Conservation (phyloP, 116 monocot species). For the Zostera marina region DNA sequence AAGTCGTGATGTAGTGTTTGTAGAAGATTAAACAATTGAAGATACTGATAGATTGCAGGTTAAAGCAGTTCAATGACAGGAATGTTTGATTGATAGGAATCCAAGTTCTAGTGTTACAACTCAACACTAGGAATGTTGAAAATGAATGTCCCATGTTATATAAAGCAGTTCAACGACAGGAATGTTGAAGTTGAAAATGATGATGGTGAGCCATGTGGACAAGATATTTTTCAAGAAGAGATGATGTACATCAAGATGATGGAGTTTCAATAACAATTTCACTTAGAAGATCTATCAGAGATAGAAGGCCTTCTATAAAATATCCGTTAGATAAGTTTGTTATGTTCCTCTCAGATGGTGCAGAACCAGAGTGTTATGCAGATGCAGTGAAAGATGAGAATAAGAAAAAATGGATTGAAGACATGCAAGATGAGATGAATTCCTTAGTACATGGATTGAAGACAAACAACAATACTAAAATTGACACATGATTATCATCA, state of each 20-base stretch:
- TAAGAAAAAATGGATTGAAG: not conserved
- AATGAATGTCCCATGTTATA: no score
- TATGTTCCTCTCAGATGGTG: not conserved
- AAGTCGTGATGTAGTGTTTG: not conserved
- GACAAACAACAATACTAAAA: no score
- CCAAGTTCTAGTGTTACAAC: not conserved
- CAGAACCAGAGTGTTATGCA: not conserved
- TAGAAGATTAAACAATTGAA: constrained; percentile 3
- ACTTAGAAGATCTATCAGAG: not conserved
- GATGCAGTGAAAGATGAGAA: not conserved
- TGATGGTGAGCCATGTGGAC: not conserved
- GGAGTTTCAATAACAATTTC: not conserved
- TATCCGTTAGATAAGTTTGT: constrained; percentile 3
- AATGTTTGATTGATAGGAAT: no score
- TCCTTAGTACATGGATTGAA: no score
- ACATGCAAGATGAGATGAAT: not conserved
- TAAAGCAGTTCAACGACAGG: no score
- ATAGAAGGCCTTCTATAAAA: not conserved
- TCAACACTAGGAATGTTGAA: no score
- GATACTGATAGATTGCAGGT: not conserved
- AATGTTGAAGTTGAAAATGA: not conserved
- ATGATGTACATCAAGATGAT: not conserved
- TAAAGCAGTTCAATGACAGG: not conserved
- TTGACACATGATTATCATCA: no score
- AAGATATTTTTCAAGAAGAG: not conserved